Conservation (phyloP, 1,139 yeast species). For the Blastobotrys illinoisensis region DNA sequence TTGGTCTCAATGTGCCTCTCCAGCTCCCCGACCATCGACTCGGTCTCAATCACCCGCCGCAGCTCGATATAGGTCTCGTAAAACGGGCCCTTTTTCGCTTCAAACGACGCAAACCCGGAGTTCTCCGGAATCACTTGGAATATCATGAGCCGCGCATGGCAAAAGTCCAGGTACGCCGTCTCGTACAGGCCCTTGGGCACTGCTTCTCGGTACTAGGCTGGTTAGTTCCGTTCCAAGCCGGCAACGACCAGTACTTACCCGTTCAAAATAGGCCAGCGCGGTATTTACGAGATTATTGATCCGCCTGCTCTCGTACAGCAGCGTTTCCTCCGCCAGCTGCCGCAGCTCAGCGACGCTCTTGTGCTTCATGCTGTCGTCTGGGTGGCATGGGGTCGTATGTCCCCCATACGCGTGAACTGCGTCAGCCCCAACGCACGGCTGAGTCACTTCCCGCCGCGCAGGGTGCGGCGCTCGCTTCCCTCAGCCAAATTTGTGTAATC, state of each 20-base stretch:
- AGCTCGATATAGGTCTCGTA: conserved; percentile 20
- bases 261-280: conserved; percentile 24
- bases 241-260: conserved; percentile 13
- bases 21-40: conserved; percentile 14
- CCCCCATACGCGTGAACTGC: conserved; percentile 5
- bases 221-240: not conserved
- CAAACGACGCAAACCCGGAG: conserved; percentile 15
- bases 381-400: conserved; percentile 1
- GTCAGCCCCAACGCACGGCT: conserved; percentile 1
- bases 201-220: conserved; percentile 18
- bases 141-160: conserved; percentile 20
- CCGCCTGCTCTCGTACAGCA: conserved; percentile 17
- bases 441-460: not conserved
- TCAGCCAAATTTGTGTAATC: too few relatives aligned
- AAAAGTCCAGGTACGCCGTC: conserved; percentile 23
- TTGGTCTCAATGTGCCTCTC: conserved; percentile 12
- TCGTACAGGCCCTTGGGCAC: conserved; percentile 21
- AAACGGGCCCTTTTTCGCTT: conserved; percentile 17
- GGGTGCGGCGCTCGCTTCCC: not conserved
- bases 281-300: conserved; percentile 23
- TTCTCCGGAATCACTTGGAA: conserved; percentile 23
- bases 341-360: conserved; percentile 14
- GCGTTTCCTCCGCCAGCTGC: conserved; percentile 19
- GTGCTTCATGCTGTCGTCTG: conserved; percentile 7
- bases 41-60: conserved; percentile 16